Percentiles rank a stretch among this genome's conserved stretches.
phyloP scores from a whole-genome alignment of 495 filamentous ascomycete species.

The Lepidopterella palustris region DNA sequence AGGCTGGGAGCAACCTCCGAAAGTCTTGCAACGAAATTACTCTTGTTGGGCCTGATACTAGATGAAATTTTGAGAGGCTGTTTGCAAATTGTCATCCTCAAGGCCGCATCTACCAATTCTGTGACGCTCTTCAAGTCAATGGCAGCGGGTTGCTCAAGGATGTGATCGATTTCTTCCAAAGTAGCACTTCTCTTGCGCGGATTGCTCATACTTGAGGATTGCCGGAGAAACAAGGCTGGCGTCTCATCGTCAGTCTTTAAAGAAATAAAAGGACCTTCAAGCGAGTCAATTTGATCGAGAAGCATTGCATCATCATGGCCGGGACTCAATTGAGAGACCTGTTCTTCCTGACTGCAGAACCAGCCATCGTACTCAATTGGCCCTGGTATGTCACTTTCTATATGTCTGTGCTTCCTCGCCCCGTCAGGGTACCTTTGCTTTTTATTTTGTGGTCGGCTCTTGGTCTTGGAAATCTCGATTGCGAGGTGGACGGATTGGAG shows the following conservation, averaged over 20 bases:
- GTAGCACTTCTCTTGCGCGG: background rate
- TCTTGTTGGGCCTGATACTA: slow-evolving; percentile 21
- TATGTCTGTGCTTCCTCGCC: background rate
- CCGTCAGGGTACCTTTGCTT: background rate
- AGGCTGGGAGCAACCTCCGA: slow-evolving; percentile 28
- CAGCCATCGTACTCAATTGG: background rate
- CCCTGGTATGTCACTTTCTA: background rate
- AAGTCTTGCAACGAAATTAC: slow-evolving; percentile 13
- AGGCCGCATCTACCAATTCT: slow-evolving; percentile 22
- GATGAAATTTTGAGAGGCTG: slow-evolving; percentile 6
- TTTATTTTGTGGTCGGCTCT: background rate
- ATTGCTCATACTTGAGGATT: background rate
- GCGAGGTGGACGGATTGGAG: slow-evolving; percentile 14
- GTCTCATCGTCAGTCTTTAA: background rate
- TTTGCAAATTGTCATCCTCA: slow-evolving; percentile 26
- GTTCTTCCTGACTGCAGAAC: background rate
- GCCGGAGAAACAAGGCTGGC: background rate
- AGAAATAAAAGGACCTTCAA: background rate
- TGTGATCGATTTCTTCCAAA: background rate
- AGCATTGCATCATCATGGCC: background rate
- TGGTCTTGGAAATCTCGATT: slow-evolving; percentile 10
- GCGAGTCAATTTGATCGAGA: background rate
- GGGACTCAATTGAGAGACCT: background rate
- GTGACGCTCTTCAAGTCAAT: background rate
- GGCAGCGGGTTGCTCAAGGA: background rate